These are phyloP conservation scores for Entomortierella lignicola DNA, from an alignment of 192 early-diverging fungal genomes.

Conservation along the genomic window DNA sequence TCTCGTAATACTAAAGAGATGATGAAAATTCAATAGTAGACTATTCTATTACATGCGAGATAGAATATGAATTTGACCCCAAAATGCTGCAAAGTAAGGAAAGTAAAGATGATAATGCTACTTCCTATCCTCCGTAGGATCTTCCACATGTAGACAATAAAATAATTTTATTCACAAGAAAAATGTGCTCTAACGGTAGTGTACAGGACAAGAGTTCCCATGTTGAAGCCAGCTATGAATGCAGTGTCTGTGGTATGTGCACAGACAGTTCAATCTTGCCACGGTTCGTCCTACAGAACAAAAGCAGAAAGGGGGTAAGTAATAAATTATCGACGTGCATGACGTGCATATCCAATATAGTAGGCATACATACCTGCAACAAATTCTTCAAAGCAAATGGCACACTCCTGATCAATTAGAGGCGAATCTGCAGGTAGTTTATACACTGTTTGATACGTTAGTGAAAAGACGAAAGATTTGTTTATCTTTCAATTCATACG, in stretches of 20 bases:
- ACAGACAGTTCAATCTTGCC: slow-evolving; percentile 88
- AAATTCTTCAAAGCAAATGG: slow-evolving; percentile 97
- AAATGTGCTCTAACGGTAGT: slow-evolving; percentile 72
- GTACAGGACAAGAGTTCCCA: slow-evolving; percentile 84
- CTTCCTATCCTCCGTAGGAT: too few species aligned
- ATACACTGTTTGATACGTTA: slow-evolving; percentile 57
- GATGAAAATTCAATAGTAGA: too few species aligned
- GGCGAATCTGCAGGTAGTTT: slow-evolving; percentile 68
- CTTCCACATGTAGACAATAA: too few species aligned
- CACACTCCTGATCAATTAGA: slow-evolving; percentile 83
- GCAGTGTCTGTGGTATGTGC: slow-evolving; percentile 89
- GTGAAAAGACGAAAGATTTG: background rate
- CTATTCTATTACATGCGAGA: too few species aligned
- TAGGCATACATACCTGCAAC: slow-evolving; percentile 67
- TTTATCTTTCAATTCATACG: background rate
- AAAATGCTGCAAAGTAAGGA: too few species aligned
- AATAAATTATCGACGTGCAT: background rate
- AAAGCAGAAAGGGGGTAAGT: background rate
- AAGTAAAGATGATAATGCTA: too few species aligned
- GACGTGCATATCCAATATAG: too few species aligned
- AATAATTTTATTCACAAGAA: background rate
- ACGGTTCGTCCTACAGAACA: slow-evolving; percentile 72
- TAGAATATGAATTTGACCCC: too few species aligned
- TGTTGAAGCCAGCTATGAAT: slow-evolving; percentile 84
- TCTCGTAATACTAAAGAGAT: too few species aligned